phyloP scores from a whole-genome alignment of 768 basidiomycete genomes.

The Suillus variegatus region DNA sequence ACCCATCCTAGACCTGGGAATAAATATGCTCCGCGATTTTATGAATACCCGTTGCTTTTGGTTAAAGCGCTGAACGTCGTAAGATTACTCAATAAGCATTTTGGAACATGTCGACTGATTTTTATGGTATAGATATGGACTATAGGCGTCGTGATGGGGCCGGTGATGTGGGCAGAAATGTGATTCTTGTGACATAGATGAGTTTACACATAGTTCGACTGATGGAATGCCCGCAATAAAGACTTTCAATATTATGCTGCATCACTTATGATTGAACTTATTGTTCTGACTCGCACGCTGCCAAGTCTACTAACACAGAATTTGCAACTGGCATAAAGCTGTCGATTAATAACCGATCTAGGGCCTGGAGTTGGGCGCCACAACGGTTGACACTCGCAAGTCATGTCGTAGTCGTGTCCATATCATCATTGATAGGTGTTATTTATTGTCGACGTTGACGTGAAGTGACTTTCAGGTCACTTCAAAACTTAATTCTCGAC shows the following conservation, averaged over 20 bases:
- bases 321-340: background rate
- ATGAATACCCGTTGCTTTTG: background rate
- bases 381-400: background rate
- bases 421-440: background rate
- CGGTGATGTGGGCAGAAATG: conserved; percentile 2
- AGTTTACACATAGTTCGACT: too few relatives aligned
- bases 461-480: background rate
- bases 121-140: background rate
- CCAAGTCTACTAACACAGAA: background rate
- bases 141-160: background rate
- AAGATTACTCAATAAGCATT: background rate
- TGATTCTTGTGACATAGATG: background rate
- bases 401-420: too few relatives aligned
- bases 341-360: background rate
- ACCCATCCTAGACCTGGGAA: background rate
- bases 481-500: background rate
- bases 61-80: background rate
- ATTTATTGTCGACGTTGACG: background rate
- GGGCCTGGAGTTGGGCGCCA: background rate
- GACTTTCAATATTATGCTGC: background rate
- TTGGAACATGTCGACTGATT: background rate
- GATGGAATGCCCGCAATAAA: background rate
- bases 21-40: background rate
- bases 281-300: background rate
- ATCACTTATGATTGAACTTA: background rate